Conservation (phyloP, 345 rosid genomes). For the Barbarea vulgaris region DNA sequence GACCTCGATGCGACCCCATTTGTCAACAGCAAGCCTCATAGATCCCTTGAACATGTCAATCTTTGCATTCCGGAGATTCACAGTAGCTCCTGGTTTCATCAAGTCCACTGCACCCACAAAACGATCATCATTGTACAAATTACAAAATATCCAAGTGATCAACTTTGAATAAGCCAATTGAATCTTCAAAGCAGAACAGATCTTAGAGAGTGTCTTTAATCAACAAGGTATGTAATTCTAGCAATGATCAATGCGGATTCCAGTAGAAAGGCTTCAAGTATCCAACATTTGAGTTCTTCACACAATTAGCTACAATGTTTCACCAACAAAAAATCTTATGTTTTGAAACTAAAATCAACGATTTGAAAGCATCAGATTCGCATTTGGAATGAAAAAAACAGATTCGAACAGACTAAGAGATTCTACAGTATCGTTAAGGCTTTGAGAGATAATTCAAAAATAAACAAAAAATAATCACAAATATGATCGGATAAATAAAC, state of each 20-base stretch:
- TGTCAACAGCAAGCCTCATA: slow-evolving; percentile 63
- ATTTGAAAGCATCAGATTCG: not conserved
- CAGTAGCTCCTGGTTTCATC: slow-evolving; percentile 53
- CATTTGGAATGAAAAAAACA: not conserved
- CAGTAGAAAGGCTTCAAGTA: not conserved
- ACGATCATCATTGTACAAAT: not conserved
- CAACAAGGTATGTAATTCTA: not conserved
- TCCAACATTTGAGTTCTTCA: not conserved
- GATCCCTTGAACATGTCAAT: slow-evolving; percentile 62
- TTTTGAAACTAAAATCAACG: not conserved
- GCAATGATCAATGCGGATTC: not conserved
- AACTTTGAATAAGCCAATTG: not conserved
- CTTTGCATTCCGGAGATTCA: slow-evolving; percentile 57
- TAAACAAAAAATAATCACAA: too few relatives aligned
- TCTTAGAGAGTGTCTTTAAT: not conserved
- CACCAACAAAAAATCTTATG: too few relatives aligned
- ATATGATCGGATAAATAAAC: not conserved
- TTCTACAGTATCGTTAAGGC: not conserved
- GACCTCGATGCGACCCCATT: slow-evolving; percentile 58
- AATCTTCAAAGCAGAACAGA: not conserved
- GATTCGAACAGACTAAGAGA: not conserved
- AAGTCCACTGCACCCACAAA: slow-evolving; percentile 43
- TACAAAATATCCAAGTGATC: not conserved
- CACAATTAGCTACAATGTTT: not conserved
- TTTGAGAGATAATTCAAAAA: not conserved